Evolutionary conservation across 2,329 filamentous ascomycete species (phyloP).

Genomic region (Trichophyton verrucosum): DNA sequence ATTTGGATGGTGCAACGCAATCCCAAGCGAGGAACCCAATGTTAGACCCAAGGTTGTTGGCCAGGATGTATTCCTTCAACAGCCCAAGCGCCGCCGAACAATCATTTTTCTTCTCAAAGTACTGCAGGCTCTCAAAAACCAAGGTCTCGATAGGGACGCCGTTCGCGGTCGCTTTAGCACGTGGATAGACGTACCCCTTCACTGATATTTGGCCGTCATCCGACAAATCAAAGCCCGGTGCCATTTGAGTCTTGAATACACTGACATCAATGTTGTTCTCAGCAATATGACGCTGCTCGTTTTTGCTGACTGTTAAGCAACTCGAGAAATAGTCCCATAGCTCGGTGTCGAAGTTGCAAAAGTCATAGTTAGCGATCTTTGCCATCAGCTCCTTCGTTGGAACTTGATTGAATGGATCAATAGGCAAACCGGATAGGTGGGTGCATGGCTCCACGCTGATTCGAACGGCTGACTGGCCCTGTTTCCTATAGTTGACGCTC

Average conservation of each 20-base stretch:
- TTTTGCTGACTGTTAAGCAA: slow-evolving; percentile 1
- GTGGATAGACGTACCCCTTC: slow-evolving; percentile 17
- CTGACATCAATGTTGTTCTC: slow-evolving; percentile 4
- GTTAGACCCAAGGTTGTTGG: not conserved
- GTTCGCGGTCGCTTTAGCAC: slow-evolving; percentile 11
- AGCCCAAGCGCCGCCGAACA: slow-evolving; percentile 4
- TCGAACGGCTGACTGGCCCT: slow-evolving; percentile 2
- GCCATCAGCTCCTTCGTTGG: slow-evolving; percentile 2
- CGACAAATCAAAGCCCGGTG: slow-evolving; percentile 14
- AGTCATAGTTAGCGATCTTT: not conserved
- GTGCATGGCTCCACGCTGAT: slow-evolving; percentile 7
- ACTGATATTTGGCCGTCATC: slow-evolving; percentile 7
- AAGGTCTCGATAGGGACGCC: slow-evolving; percentile 1
- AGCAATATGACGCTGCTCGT: not conserved
- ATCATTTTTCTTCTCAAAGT: not conserved
- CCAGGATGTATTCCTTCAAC: not conserved
- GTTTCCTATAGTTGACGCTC: slow-evolving; percentile 10
- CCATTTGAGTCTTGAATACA: slow-evolving; percentile 11
- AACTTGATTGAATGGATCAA: slow-evolving; percentile 8
- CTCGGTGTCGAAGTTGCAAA: slow-evolving; percentile 1
- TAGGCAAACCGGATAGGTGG: slow-evolving; percentile 1
- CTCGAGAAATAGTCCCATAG: slow-evolving; percentile 3
- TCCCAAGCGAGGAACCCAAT: slow-evolving; percentile 13
- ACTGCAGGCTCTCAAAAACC: slow-evolving; percentile 2
- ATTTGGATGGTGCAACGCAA: slow-evolving; percentile 10